These are phyloP conservation scores for Colletotrichum sp. DNA, from an alignment of 2,329 filamentous ascomycete genomes.

Conservation along the genomic window DNA sequence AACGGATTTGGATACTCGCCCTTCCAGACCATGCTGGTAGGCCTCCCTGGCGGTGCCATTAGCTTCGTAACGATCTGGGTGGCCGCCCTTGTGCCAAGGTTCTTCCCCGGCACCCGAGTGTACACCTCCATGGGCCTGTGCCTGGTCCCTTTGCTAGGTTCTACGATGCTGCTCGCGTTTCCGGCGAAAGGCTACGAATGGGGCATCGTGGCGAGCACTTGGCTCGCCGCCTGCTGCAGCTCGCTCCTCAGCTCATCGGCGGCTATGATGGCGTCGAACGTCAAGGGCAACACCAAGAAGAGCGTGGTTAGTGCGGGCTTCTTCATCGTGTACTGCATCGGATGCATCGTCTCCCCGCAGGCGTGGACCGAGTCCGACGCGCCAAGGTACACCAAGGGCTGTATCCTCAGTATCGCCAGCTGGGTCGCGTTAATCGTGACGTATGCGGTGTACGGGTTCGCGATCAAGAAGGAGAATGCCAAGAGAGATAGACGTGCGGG, in stretches of 20 bases:
- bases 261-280: conserved; percentile 29
- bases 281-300: conserved; percentile 35
- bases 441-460: not conserved
- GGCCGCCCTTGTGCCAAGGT: conserved; percentile 21
- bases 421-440: conserved; percentile 22
- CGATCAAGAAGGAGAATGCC: not conserved
- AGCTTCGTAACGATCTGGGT: conserved; percentile 11
- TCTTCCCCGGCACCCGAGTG: conserved; percentile 23
- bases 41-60: conserved; percentile 8
- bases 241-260: conserved; percentile 22
- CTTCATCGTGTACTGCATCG: conserved; percentile 30
- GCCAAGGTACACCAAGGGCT: conserved; percentile 25
- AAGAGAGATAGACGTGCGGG: not conserved
- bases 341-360: conserved; percentile 28
- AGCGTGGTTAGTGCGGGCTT: conserved; percentile 26
- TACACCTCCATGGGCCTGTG: conserved; percentile 26
- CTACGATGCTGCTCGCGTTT: conserved; percentile 20
- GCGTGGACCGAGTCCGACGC: conserved; percentile 26
- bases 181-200: conserved; percentile 19
- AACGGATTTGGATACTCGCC: conserved; percentile 20
- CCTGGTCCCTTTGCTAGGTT: conserved; percentile 9
- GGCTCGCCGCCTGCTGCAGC: conserved; percentile 26
- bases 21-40: conserved; percentile 21
- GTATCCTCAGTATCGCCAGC: conserved; percentile 21
- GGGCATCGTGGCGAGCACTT: conserved; percentile 28